Evolutionary conservation across 2,329 filamentous ascomycete genomes (phyloP), one percentile per base, ranked within the genome.

Genomic region (Leptographium flavum): DNA sequence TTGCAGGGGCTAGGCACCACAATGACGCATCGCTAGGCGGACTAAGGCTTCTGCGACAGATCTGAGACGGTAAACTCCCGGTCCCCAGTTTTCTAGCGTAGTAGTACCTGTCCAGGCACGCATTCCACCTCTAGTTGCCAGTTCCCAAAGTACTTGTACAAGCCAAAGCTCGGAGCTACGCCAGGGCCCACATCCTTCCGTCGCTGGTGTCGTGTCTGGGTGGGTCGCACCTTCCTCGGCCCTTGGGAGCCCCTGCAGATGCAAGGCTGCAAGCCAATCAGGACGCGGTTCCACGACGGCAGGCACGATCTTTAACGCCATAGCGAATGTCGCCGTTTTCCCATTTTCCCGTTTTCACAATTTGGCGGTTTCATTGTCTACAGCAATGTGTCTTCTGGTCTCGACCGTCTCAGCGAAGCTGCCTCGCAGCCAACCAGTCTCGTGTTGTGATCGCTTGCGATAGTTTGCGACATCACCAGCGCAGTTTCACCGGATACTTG

Each of bases 31-130:
- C 32, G 17, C 4, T 35, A 9, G 38, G 43, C 42, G 40, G 38
- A 39, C 42, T 39, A 49, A 45, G 52, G 46, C 50, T 56, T 55
- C 61, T 67, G 64, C 57, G 60, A 67, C 65, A 65, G 57, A 65
- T 64, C 61, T 65, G 64, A 67, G 62, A 67, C 64, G 53, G 45
- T 38, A 50, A 15, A 14, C 27, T 56, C 37, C 28, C 44, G 39
- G 10, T 23, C 39, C 27, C 45, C 45, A 46, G 39, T 43, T 10
- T 35, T 25, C 3, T 7, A 11, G 10, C 5, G 9, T 17, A 35
- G 32, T 9, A 9, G 17, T 35, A 19, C n/a, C 17, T 19, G 6
- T 9, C n/a, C n/a, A 7, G 32, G n/a, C 6, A 14, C 27, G 21
- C 25, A 8, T 38, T 17, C 9, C 35, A 11, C 35, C 9, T 17